Evolutionary conservation across 2,329 filamentous ascomycete species (phyloP).

Genomic region (Dothideomycetes sp.): DNA sequence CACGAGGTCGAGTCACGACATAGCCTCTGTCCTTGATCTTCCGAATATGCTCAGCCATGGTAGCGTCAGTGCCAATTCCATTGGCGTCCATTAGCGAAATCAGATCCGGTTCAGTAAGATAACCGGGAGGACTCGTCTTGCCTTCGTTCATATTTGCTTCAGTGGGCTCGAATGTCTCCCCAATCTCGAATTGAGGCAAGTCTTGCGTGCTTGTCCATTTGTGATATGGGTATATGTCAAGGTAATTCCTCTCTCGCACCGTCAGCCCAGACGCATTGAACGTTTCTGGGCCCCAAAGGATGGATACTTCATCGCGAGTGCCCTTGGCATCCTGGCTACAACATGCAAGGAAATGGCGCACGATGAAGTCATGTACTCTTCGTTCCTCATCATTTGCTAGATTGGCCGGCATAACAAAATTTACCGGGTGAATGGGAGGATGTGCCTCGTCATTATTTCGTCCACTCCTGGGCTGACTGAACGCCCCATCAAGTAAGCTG

Average conservation of each 20-base stretch:
- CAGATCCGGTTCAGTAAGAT: slow-evolving; percentile 88
- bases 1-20: slow-evolving; percentile 53
- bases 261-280: slow-evolving; percentile 77
- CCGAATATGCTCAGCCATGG: slow-evolving; percentile 96
- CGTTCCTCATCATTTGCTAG: slow-evolving; percentile 57
- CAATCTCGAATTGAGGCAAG: slow-evolving; percentile 66
- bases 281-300: slow-evolving; percentile 69
- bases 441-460: slow-evolving; percentile 93
- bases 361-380: slow-evolving; percentile 84
- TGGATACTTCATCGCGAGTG: slow-evolving; percentile 71
- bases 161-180: slow-evolving; percentile 75
- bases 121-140: slow-evolving; percentile 74
- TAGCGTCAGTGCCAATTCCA: slow-evolving; percentile 95
- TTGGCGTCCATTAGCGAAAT: slow-evolving; percentile 98
- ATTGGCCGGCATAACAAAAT: slow-evolving; percentile 56
- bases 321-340: slow-evolving; percentile 92
- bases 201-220: slow-evolving; percentile 86
- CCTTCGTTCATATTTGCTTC: slow-evolving; percentile 85
- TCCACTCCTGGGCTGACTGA: slow-evolving; percentile 71
- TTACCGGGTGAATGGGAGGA: slow-evolving; percentile 90
- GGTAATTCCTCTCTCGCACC: slow-evolving; percentile 81
- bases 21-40: slow-evolving; percentile 91
- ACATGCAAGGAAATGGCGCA: slow-evolving; percentile 83
- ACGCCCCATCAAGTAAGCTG: slow-evolving; percentile 60
- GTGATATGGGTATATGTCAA: slow-evolving; percentile 93